Percentiles rank a stretch among this genome's conserved stretches.
phyloP scores from a whole-genome alignment of 2,329 filamentous ascomycete species.

The Setomelanomma holmii region DNA sequence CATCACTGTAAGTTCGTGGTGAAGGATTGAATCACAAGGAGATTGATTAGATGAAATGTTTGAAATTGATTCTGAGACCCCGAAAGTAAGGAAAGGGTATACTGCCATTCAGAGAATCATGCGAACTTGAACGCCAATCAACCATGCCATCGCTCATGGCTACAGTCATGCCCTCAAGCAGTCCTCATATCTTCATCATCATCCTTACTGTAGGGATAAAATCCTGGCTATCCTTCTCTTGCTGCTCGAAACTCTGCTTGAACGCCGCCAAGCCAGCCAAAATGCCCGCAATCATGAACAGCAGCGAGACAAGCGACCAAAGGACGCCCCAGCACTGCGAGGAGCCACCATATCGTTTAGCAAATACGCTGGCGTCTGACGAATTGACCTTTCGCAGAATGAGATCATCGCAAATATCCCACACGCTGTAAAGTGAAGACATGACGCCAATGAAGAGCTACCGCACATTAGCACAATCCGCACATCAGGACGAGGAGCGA shows the following conservation, averaged over 20 bases:
- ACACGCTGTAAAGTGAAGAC: constrained; percentile 80
- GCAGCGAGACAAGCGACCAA: constrained; percentile 75
- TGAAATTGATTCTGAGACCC: too few relatives aligned
- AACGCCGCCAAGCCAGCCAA: constrained; percentile 80
- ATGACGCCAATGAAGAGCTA: constrained; percentile 82
- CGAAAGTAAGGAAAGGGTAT: too few relatives aligned
- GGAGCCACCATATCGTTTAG: constrained; percentile 77
- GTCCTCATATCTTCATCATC: constrained; percentile 25
- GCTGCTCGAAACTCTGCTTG: constrained; percentile 71
- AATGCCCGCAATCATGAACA: constrained; percentile 76
- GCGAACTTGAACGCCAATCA: too few relatives aligned
- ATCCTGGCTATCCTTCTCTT: constrained; percentile 71
- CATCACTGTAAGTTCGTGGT: too few relatives aligned
- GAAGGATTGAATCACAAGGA: too few relatives aligned
- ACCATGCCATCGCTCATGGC: too few relatives aligned
- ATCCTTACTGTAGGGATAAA: constrained; percentile 63
- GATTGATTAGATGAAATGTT: too few relatives aligned
- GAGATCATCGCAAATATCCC: constrained; percentile 85
- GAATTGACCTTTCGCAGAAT: constrained; percentile 82
- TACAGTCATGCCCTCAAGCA: background rate
- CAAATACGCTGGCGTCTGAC: constrained; percentile 81
- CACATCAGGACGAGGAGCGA: background rate
- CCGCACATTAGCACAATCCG: background rate
- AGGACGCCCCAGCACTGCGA: constrained; percentile 83
- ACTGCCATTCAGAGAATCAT: too few relatives aligned